Conservation (phyloP, 495 filamentous ascomycete species). For the Polyplosphaeria fusca region DNA sequence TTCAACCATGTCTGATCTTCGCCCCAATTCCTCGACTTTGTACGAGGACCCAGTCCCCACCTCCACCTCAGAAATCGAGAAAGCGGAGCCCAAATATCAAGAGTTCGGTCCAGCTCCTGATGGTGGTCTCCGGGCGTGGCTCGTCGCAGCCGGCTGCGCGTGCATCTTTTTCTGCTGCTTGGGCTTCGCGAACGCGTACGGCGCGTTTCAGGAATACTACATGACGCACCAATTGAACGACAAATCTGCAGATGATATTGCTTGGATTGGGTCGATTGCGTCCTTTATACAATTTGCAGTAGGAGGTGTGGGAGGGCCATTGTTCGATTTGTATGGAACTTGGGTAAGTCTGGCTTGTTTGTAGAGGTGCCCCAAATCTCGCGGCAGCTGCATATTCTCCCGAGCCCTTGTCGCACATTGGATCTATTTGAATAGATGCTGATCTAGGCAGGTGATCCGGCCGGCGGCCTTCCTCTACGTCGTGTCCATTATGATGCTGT, state of each 20-base stretch:
- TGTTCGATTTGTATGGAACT: constrained; percentile 53
- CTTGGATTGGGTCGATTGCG: constrained; percentile 59
- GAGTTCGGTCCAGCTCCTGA: constrained; percentile 45
- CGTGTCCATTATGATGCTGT: constrained; percentile 55
- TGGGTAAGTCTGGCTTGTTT: constrained; percentile 43
- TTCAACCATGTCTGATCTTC: too few species aligned
- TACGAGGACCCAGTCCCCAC: not conserved
- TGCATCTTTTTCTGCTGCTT: constrained; percentile 52
- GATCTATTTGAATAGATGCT: constrained; percentile 54
- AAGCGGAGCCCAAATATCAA: not conserved
- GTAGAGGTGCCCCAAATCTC: too few species aligned
- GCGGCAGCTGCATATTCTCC: too few species aligned
- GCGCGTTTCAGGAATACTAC: constrained; percentile 63
- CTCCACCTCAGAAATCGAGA: not conserved
- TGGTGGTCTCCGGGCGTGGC: constrained; percentile 37
- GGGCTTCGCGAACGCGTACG: constrained; percentile 63
- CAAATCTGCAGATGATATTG: constrained; percentile 50
- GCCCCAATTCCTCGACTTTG: too few species aligned
- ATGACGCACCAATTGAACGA: constrained; percentile 47
- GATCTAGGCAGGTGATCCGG: constrained; percentile 42
- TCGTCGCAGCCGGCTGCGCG: constrained; percentile 31
- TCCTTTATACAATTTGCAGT: constrained; percentile 49
- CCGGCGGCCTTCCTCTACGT: constrained; percentile 37
- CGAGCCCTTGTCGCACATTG: not conserved
- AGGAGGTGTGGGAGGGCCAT: constrained; percentile 48